Base-by-base conservation (phyloP, 345 rosid species). In the Eucalyptus paniculata region DNA sequence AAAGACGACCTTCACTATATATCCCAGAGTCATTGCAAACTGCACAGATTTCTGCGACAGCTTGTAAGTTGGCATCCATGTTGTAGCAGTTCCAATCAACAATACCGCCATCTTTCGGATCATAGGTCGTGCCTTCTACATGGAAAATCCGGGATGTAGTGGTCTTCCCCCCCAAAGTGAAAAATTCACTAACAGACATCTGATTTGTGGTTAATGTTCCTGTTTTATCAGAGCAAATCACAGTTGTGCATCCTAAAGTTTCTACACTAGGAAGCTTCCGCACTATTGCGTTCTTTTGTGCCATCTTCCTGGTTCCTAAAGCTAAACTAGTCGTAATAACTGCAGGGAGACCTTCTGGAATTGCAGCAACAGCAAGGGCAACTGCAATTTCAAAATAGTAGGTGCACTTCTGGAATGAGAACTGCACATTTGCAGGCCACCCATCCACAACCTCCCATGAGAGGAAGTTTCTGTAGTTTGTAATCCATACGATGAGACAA, bases 261-360 rank as follows among this genome's bases (percentile, higher is more conserved):
- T 96, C 99, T 17, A 97, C 99, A 89, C 99, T 97, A 6, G 97
- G 99, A 88, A 97, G 99, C 93, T 95, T 96, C 89, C 99, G 92
- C 53, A 96, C 97, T 19, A 97, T 94, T 9, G 99, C 99, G 51
- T 97, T 96, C 94, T 96, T 97, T 90, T 95, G 97, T 87, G 99
- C 99, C 99, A 97, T 97, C 92, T 96, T 96, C 94, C 96, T 92
- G 4, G 99, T 97, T 62, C 99, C 98, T 81, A 97, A 91, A 80
- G 99, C 99, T 92, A 97, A 91, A 92, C 96, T 96, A 11, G 99
- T 96, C 4, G 99, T 96, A 88, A 97, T 96, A 86, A 97, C 99
- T 8, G 99, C 99, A 45, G 99, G 99, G 90, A 97, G 96, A 87
- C 99, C 99, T 93, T 97, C 99, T 3, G 99, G 99, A 53, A 97